Evolutionary conservation across 805 yeast species (phyloP), one percentile per base, ranked within the genome.

Genomic region (Teunomyces aglyptinius): DNA sequence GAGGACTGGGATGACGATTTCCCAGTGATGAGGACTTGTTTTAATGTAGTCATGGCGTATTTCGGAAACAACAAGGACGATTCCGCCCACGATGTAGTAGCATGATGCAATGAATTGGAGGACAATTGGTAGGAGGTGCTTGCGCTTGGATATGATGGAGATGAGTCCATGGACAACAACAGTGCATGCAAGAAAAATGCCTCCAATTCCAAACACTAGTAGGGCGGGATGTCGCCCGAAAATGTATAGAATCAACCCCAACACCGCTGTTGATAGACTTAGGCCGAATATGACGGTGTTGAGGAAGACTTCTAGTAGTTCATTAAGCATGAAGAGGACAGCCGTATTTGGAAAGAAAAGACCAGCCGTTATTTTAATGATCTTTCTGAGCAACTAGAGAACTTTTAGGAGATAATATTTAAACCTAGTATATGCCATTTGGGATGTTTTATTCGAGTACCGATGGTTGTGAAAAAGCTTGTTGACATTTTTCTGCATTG

Each of bases 71-170:
- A 48, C 24, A 5, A 48, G 26, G 16, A 46, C 11, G n/a, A 39
- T 34, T 13, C 51, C 51, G 11, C 26, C 29, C 19, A 34, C 43
- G 7, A 38, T 31, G 41, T 48, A 36, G 35, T 36, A 48, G n/a
- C 26, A 12, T 5, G 43, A 29, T 10, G 31, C 15, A 10, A 42
- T 11, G 12, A 43, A 12, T 11, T 35, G 43, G 16, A 29, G 15
- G n/a, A 43, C 15, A 8, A 43, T 18, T 13, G 36, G 24, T 4
- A 16, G 12, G 12, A 35, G 19, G 10, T 15, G 22, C 6, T 26
- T 26, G 16, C 26, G n/a, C 13, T 4, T 19, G 10, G 29, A 27
- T 5, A 18, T 4, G 26, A 40, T 18, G n/a, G 27, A 38, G n/a
- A 44, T 31, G 29, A 33, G 13, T 6, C 29, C 18, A 3, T 41